Conservation (phyloP, 768 basidiomycete species). For the Lyophyllum atratum region DNA sequence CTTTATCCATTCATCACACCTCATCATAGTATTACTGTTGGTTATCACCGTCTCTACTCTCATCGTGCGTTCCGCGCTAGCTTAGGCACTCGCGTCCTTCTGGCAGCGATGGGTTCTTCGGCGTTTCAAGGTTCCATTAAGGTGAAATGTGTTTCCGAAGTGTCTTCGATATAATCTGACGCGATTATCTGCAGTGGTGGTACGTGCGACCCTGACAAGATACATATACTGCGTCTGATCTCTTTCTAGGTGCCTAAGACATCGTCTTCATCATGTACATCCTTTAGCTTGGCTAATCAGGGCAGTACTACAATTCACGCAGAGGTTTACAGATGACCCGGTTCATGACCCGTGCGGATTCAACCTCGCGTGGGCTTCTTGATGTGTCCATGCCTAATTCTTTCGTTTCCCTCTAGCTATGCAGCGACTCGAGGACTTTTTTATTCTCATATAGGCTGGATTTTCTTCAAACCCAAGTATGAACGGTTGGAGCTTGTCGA, state of each 20-base stretch:
- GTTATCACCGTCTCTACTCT: conserved; percentile 81
- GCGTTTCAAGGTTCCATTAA: conserved; percentile 84
- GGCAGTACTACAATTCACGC: neutral
- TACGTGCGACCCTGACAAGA: conserved; percentile 25
- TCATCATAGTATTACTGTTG: conserved; percentile 61
- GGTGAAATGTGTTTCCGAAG: conserved; percentile 33
- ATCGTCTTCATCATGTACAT: conserved; percentile 74
- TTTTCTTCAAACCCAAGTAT: conserved; percentile 76
- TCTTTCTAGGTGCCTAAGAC: conserved; percentile 60
- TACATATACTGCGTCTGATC: neutral
- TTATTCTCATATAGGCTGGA: conserved; percentile 86
- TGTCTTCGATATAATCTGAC: neutral
- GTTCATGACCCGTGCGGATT: conserved; percentile 59
- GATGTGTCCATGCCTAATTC: no score
- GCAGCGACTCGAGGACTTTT: conserved; percentile 72
- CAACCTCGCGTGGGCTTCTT: no score
- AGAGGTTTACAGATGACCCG: conserved; percentile 75
- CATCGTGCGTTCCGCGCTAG: conserved; percentile 69
- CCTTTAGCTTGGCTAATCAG: neutral
- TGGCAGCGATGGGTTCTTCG: conserved; percentile 69
- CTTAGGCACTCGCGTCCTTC: conserved; percentile 50
- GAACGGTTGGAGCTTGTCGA: conserved; percentile 64
- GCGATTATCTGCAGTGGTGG: conserved; percentile 46
- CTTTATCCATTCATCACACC: neutral
- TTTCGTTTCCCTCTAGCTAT: conserved; percentile 51